Base-by-base conservation (phyloP, 805 yeast genomes). In the Saccharomycopsis sp. region DNA sequence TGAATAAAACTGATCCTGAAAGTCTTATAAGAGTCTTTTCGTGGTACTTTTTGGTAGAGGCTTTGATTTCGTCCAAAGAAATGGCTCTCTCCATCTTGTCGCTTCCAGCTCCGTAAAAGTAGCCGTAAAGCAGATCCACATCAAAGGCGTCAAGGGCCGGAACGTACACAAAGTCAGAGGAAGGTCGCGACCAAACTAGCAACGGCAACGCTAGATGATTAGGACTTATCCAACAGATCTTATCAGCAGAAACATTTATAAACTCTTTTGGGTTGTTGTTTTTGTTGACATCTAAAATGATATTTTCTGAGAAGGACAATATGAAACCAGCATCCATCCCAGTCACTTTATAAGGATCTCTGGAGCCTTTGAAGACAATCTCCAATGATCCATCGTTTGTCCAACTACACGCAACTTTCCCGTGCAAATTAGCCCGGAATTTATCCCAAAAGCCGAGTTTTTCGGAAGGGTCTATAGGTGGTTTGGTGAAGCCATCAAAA, bases 391-490 rank as follows among this genome's bases (percentile, higher is more conserved):
- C 79, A 1, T 78, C 73, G 21, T 79, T 69, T 1, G 71, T 70
- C 77, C 88, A 79, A 15, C 71, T 66, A 57, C 90, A 75, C 1
- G 69, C 70, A 55, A 85, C 70, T 18, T 81, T 78, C 0, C 96
- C 96, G 72, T 91, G 97, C 64, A 90, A 73, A 15, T 86, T 75
- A 29, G 84, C 77, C 53, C 97, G 73, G 24, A 90, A 70, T 68
- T 91, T 92, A 70, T 91, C 98, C 98, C 98, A 91, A 64, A 91
- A 84, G 0, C 98, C 98, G 14, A 90, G 72, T 64, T 86, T 87
- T 2, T 82, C 79, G 1, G 97, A 89, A 0, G 91, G 91, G 68
- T 91, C 98, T 15, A 87, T 72, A 0, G 95, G 96, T 0, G 97
- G 96, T 68, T 92, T 91, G 0, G 95, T 83, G 67, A 91, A 89